Conservation (phyloP, 495 filamentous ascomycete species). For the Cenococcum geophilum region DNA sequence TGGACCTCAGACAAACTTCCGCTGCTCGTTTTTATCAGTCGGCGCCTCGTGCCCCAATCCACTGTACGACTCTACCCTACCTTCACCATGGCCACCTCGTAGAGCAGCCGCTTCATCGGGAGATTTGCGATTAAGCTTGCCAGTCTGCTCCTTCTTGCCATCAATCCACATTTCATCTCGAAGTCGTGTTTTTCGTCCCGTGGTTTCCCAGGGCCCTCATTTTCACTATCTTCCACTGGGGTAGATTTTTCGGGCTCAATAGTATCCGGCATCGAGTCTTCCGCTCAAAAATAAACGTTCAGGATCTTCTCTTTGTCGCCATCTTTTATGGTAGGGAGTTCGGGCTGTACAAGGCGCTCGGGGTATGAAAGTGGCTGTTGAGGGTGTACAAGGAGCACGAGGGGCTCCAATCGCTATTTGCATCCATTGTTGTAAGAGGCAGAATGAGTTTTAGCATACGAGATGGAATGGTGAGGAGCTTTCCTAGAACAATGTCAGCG, state of each 20-base stretch:
- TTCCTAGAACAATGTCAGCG: constrained; percentile 51
- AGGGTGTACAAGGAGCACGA: constrained; percentile 84
- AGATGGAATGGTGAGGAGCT: constrained; percentile 84
- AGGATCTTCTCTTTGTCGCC: constrained; percentile 57
- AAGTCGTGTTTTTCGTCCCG: constrained; percentile 35
- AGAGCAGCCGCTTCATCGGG: constrained; percentile 17
- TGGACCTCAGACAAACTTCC: constrained; percentile 78
- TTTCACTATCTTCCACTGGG: constrained; percentile 33
- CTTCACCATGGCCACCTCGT: constrained; percentile 43
- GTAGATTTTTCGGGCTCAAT: constrained; percentile 38
- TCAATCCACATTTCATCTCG: constrained; percentile 48
- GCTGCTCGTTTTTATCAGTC: constrained; percentile 33
- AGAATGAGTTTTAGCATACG: constrained; percentile 84
- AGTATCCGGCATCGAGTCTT: constrained; percentile 61
- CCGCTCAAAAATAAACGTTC: constrained; percentile 70
- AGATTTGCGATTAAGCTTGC: constrained; percentile 38
- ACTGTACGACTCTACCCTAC: constrained; percentile 55
- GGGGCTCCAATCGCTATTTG: constrained; percentile 63
- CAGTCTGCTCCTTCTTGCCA: constrained; percentile 44
- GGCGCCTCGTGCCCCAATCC: constrained; percentile 51
- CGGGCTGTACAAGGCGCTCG: constrained; percentile 83
- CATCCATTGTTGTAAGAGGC: constrained; percentile 60
- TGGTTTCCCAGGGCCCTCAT: constrained; percentile 15
- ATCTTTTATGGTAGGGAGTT: constrained; percentile 64
- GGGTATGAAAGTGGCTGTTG: constrained; percentile 91